Evolutionary conservation across 2,329 filamentous ascomycete genomes (phyloP).

Genomic region (Sporothrix euskadiensis): DNA sequence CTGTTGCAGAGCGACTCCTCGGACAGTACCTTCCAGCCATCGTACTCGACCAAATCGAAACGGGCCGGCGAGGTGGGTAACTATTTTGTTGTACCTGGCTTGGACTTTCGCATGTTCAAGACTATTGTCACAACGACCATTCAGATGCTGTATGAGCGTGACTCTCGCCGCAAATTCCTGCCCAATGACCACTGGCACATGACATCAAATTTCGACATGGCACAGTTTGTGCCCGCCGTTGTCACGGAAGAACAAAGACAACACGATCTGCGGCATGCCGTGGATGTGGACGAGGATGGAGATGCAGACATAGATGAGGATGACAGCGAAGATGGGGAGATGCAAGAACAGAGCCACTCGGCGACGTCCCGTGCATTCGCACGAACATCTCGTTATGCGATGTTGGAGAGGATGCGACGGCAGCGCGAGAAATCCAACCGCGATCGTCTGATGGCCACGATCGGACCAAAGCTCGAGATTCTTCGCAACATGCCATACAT

Average conservation of each 20-base stretch:
- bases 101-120: constrained; percentile 77
- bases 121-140: constrained; percentile 77
- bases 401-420: constrained; percentile 62
- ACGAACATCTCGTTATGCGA: constrained; percentile 61
- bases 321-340: constrained; percentile 39
- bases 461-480: constrained; percentile 85
- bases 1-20: constrained; percentile 40
- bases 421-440: constrained; percentile 67
- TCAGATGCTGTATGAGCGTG: constrained; percentile 87
- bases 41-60: not conserved
- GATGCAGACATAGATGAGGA: constrained; percentile 46
- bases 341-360: constrained; percentile 33
- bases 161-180: constrained; percentile 83
- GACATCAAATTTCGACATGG: constrained; percentile 84
- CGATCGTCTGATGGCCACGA: constrained; percentile 71
- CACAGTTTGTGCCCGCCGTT: constrained; percentile 80
- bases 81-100: constrained; percentile 58
- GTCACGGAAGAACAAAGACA: constrained; percentile 85
- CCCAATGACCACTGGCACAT: constrained; percentile 90
- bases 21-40: not conserved
- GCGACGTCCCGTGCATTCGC: constrained; percentile 53
- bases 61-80: constrained; percentile 28
- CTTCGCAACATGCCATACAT: constrained; percentile 96
- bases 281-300: constrained; percentile 54
- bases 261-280: constrained; percentile 64